Percentiles rank a stretch among this genome's conserved stretches.
These are phyloP conservation scores for Musa itinerans DNA, from an alignment of 176 grass and related monocot species.

Conservation along the genomic window DNA sequence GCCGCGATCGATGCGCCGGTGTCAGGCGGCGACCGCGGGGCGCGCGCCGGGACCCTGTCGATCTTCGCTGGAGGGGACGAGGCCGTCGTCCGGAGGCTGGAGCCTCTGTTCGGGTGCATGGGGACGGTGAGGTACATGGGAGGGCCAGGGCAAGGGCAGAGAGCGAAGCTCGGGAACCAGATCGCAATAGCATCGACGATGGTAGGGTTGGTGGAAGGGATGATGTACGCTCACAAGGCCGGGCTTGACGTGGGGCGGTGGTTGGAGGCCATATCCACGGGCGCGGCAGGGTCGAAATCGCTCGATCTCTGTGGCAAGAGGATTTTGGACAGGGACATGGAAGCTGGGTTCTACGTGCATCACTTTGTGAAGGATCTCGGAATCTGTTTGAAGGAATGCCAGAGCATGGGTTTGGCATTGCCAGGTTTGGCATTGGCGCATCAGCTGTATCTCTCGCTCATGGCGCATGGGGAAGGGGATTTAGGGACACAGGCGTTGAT, in stretches of 20 bases:
- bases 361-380: conserved; percentile 94
- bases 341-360: conserved; percentile 68
- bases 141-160: conserved; percentile 69
- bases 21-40: conserved; percentile 74
- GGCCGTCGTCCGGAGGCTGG: conserved; percentile 35
- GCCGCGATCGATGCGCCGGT: conserved; percentile 78
- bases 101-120: conserved; percentile 78
- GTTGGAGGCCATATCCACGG: conserved; percentile 85
- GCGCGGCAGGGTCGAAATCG: conserved; percentile 71
- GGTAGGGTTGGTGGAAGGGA: conserved; percentile 92
- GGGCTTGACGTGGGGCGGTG: conserved; percentile 67
- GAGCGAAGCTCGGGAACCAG: conserved; percentile 90
- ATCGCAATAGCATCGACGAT: conserved; percentile 91
- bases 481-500: conserved; percentile 86
- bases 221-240: conserved; percentile 92
- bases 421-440: conserved; percentile 76
- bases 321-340: conserved; percentile 82
- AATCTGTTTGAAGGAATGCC: conserved; percentile 80
- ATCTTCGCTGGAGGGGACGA: conserved; percentile 68
- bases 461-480: conserved; percentile 74
- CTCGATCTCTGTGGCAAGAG: conserved; percentile 65
- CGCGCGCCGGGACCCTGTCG: conserved; percentile 59
- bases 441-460: conserved; percentile 76
- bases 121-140: conserved; percentile 80
- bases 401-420: conserved; percentile 77